These are phyloP conservation scores for Suillus discolor DNA, from an alignment of 768 basidiomycete species.

Conservation along the genomic window DNA sequence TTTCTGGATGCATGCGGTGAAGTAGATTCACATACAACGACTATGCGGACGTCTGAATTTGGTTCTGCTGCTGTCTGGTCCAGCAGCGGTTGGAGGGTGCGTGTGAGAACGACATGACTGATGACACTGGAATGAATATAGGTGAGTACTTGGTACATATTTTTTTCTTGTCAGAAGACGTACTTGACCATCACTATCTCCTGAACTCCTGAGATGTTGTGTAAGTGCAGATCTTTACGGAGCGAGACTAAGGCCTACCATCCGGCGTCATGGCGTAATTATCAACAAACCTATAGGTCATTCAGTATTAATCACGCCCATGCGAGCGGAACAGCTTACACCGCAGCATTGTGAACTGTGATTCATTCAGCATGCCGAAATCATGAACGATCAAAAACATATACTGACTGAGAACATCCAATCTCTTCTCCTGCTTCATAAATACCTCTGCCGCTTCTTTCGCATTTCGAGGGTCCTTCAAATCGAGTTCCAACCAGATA, in stretches of 20 bases:
- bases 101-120: slow-evolving; percentile 57
- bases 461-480: slow-evolving; percentile 49
- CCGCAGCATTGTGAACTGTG: slow-evolving; percentile 60
- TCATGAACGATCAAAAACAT: background rate
- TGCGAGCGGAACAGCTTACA: slow-evolving; percentile 34
- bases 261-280: slow-evolving; percentile 26
- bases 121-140: slow-evolving; percentile 41
- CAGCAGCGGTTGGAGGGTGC: slow-evolving; percentile 54
- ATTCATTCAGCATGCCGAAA: slow-evolving; percentile 6
- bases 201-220: slow-evolving; percentile 36
- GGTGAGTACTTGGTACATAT: background rate
- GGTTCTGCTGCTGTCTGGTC: slow-evolving; percentile 48
- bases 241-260: slow-evolving; percentile 18
- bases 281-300: slow-evolving; percentile 21
- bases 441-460: slow-evolving; percentile 52
- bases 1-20: background rate
- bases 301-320: background rate
- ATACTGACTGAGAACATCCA: slow-evolving; percentile 56
- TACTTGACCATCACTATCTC: slow-evolving; percentile 49
- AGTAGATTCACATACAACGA: slow-evolving; percentile 45
- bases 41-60: slow-evolving; percentile 60
- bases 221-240: background rate
- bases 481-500: slow-evolving; percentile 52
- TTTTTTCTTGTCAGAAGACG: slow-evolving; percentile 4
- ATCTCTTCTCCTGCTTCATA: slow-evolving; percentile 47